Evolutionary conservation across 805 yeast species (phyloP).

Genomic region (Cyberlindnera xylosilytica): DNA sequence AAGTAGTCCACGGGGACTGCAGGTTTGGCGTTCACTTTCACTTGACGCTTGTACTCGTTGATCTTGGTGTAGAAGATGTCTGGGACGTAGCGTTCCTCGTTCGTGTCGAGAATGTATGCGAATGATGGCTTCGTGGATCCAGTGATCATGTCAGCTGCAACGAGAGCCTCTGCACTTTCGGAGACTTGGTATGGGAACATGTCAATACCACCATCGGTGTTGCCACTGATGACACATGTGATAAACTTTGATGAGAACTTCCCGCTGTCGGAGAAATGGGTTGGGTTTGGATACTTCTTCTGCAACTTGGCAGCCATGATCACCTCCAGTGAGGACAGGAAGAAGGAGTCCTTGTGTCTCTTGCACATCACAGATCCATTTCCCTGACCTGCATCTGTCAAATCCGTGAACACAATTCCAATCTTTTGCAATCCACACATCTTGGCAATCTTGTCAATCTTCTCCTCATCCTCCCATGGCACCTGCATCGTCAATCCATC

Average conservation of each 20-base stretch:
- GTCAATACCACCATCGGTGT: constrained; percentile 82
- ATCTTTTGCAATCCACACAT: constrained; percentile 64
- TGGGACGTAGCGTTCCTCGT: constrained; percentile 80
- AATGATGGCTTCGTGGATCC: constrained; percentile 90
- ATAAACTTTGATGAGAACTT: constrained; percentile 84
- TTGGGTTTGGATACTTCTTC: constrained; percentile 53
- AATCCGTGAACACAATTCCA: constrained; percentile 87
- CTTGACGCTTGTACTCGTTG: constrained; percentile 85
- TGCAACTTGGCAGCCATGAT: constrained; percentile 82
- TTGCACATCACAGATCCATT: constrained; percentile 90
- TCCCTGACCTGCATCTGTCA: constrained; percentile 80
- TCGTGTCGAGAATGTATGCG: constrained; percentile 76
- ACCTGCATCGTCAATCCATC: constrained; percentile 76
- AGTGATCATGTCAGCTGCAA: constrained; percentile 77
- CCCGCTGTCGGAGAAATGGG: constrained; percentile 63
- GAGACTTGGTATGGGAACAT: constrained; percentile 89
- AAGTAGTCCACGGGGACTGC: constrained; percentile 91
- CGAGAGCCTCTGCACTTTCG: constrained; percentile 81
- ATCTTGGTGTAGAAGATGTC: constrained; percentile 82
- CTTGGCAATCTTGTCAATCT: constrained; percentile 52
- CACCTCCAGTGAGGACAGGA: constrained; percentile 84
- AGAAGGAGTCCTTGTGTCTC: constrained; percentile 88
- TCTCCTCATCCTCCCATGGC: constrained; percentile 48
- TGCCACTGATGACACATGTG: constrained; percentile 93
- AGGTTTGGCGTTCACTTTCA: constrained; percentile 86